A percentile compares a stretch with the other conserved stretches of the same genome.
Evolutionary conservation across 768 basidiomycete genomes (phyloP).

Genomic region (Hysterangium stoloniferum): DNA sequence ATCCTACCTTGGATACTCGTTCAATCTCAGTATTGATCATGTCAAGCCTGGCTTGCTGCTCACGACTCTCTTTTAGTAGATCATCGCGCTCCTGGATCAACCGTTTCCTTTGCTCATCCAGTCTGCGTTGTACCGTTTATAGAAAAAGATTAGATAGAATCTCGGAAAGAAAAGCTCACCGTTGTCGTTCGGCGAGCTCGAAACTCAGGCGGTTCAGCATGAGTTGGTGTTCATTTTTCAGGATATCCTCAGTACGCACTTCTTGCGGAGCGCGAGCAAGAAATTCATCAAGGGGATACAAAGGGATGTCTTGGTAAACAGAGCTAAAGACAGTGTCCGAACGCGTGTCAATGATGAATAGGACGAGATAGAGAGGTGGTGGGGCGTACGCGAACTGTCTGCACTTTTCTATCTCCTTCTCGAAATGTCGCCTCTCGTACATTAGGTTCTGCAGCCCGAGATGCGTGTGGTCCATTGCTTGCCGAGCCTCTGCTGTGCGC

Average conservation of each 20-base stretch:
- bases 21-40: slow-evolving; percentile 75
- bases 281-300: slow-evolving; percentile 68
- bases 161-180: slow-evolving; percentile 38
- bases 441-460: slow-evolving; percentile 79
- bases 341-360: background rate
- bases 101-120: slow-evolving; percentile 64
- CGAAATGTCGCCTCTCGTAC: slow-evolving; percentile 85
- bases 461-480: slow-evolving; percentile 87
- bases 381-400: slow-evolving; percentile 77
- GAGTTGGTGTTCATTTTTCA: slow-evolving; percentile 68
- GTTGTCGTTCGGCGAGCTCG: slow-evolving; percentile 80
- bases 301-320: slow-evolving; percentile 79
- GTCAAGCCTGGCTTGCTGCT: slow-evolving; percentile 66
- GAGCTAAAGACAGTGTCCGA: slow-evolving; percentile 47
- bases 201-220: slow-evolving; percentile 85
- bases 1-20: slow-evolving; percentile 57
- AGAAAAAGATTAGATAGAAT: background rate
- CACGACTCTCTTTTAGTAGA: slow-evolving; percentile 70
- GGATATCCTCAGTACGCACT: slow-evolving; percentile 50
- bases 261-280: slow-evolving; percentile 58
- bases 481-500: slow-evolving; percentile 63
- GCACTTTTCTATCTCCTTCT: slow-evolving; percentile 89
- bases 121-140: slow-evolving; percentile 34
- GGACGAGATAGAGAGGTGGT: background rate
- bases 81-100: slow-evolving; percentile 67